Conservation (phyloP, 2,329 filamentous ascomycete species). For the Boeremia exigua region DNA sequence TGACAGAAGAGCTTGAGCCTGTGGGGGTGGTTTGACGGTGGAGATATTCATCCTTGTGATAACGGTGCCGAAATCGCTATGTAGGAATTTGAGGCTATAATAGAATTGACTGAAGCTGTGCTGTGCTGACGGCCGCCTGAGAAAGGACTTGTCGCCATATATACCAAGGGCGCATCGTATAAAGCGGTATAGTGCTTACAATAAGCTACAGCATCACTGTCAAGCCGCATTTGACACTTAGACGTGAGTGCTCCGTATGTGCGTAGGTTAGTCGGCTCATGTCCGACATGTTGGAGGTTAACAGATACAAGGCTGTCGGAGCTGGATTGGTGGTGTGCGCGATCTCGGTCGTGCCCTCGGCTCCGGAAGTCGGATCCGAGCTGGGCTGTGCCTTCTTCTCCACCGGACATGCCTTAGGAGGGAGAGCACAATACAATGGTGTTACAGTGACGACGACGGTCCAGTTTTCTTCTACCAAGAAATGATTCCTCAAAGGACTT, state of each 20-base stretch:
- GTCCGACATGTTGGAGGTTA: background rate
- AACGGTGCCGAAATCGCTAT: too few relatives aligned
- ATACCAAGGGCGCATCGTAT: background rate
- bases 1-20: conserved; percentile 32
- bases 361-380: conserved; percentile 10
- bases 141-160: background rate
- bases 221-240: background rate
- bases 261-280: background rate
- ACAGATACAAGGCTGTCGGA: conserved; percentile 1
- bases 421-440: too few relatives aligned
- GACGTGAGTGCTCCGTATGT: background rate
- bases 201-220: background rate
- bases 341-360: background rate
- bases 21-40: conserved; percentile 25
- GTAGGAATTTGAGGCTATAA: background rate
- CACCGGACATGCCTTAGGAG: too few relatives aligned
- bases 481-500: background rate
- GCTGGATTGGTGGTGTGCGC: background rate
- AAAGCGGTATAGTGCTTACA: conserved; percentile 10
- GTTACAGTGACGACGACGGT: background rate
- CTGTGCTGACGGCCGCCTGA: background rate
- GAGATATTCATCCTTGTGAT: conserved; percentile 23
- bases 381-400: too few relatives aligned
- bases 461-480: too few relatives aligned
- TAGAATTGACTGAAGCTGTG: background rate